Percentiles rank a stretch among this genome's conserved stretches.
Conservation (phyloP, 768 basidiomycete species). For the Cystobasidium tubakii region DNA sequence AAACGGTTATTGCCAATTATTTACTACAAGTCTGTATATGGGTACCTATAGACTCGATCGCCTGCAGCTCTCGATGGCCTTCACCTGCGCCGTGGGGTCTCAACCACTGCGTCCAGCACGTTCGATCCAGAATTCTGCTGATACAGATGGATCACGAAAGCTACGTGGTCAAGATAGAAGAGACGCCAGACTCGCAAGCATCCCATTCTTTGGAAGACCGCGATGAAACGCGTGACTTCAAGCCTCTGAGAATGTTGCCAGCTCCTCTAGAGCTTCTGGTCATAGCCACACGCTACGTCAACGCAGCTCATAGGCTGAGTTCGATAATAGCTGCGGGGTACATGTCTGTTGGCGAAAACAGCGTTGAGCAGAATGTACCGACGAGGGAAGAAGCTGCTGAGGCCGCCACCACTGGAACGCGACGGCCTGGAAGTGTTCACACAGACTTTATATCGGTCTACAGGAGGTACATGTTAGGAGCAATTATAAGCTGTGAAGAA, state of each 20-base stretch:
- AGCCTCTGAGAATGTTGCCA: conserved; percentile 2
- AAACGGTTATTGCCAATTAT: no score
- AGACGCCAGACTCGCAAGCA: background rate
- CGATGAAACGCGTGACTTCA: background rate
- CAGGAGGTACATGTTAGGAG: conserved; percentile 18
- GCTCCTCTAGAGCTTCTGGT: background rate
- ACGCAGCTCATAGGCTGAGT: conserved; percentile 14
- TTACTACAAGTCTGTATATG: no score
- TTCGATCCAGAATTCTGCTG: no score
- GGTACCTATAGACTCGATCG: no score
- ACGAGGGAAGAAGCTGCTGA: background rate
- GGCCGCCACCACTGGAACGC: background rate
- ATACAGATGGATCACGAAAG: background rate
- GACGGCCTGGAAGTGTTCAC: background rate
- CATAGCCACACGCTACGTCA: conserved; percentile 7
- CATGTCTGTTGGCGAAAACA: background rate
- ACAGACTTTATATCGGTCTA: conserved; percentile 4
- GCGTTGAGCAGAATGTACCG: no score
- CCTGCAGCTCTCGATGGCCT: no score
- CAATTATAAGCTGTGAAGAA: background rate
- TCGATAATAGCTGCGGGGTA: background rate
- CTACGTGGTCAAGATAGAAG: background rate
- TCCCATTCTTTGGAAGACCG: background rate
- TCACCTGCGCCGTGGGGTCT: no score
- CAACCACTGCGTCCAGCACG: no score